Evolutionary conservation across 768 basidiomycete genomes (phyloP).

Genomic region (Amyloporia xantha): DNA sequence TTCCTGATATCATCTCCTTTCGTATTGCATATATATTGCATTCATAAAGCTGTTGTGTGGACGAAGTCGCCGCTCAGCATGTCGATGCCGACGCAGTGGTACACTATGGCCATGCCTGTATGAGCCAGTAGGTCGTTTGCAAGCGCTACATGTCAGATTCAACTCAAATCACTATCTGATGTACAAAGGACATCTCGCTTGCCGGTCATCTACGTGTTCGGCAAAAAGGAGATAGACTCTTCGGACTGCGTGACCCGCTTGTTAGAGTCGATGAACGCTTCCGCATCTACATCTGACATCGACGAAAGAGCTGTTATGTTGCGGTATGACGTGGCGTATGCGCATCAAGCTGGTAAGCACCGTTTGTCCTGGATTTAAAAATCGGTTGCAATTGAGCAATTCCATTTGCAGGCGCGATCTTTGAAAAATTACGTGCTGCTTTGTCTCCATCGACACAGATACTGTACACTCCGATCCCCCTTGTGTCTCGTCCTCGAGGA

Average conservation of each 20-base stretch:
- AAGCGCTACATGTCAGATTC: background rate
- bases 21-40: background rate
- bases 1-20: background rate
- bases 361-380: background rate
- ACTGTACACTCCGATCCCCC: slow-evolving; percentile 30
- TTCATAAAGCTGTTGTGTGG: slow-evolving; percentile 79
- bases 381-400: too few species aligned
- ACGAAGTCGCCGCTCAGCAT: slow-evolving; percentile 93
- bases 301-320: slow-evolving; percentile 40
- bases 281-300: background rate
- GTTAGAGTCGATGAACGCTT: slow-evolving; percentile 24
- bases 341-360: slow-evolving; percentile 55
- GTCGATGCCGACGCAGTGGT: slow-evolving; percentile 87
- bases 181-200: slow-evolving; percentile 68
- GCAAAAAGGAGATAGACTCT: slow-evolving; percentile 59
- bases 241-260: slow-evolving; percentile 42
- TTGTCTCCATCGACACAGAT: slow-evolving; percentile 25
- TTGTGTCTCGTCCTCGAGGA: slow-evolving; percentile 11
- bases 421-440: slow-evolving; percentile 21
- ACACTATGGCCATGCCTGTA: slow-evolving; percentile 95
- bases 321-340: slow-evolving; percentile 73
- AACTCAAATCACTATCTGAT: background rate
- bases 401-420: slow-evolving; percentile 30
- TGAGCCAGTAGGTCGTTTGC: slow-evolving; percentile 68
- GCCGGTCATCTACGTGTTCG: slow-evolving; percentile 89